phyloP scores from a whole-genome alignment of 208 protist genomes.

The Acanthamoeba triangularis region DNA sequence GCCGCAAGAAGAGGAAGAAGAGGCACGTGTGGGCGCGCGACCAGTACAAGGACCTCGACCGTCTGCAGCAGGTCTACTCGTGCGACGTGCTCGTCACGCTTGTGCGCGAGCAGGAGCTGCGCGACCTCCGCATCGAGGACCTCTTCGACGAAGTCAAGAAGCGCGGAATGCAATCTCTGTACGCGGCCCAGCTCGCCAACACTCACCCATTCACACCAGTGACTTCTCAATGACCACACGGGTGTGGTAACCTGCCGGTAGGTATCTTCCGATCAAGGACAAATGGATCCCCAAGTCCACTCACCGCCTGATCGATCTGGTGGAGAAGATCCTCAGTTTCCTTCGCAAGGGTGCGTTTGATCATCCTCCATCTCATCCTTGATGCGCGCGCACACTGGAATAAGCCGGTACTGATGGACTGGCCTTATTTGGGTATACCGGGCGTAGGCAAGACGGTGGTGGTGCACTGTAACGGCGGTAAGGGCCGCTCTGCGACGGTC shows the following conservation, averaged over 20 bases:
- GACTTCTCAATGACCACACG: too few species aligned
- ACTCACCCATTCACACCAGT: too few species aligned
- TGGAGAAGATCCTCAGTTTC: slow-evolving; percentile 43
- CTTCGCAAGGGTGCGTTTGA: not conserved
- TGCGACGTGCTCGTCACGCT: slow-evolving; percentile 75
- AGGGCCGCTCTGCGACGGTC: slow-evolving; percentile 52
- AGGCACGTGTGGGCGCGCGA: slow-evolving; percentile 56
- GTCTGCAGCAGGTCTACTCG: slow-evolving; percentile 32
- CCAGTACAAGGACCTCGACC: slow-evolving; percentile 64
- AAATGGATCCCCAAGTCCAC: slow-evolving; percentile 75
- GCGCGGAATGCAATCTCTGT: slow-evolving; percentile 35
- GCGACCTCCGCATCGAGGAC: slow-evolving; percentile 22
- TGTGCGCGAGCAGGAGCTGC: slow-evolving; percentile 36
- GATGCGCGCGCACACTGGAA: too few species aligned
- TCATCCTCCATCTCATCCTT: not conserved
- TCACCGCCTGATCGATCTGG: slow-evolving; percentile 12
- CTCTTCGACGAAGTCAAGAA: slow-evolving; percentile 62
- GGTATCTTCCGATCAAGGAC: slow-evolving; percentile 74
- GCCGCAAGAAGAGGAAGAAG: slow-evolving; percentile 70
- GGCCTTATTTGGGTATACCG: not conserved
- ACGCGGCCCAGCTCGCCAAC: not conserved
- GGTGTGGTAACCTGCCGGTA: not conserved
- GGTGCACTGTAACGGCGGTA: slow-evolving; percentile 73
- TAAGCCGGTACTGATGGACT: too few species aligned
- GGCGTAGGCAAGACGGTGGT: slow-evolving; percentile 63